phyloP scores from a whole-genome alignment of 345 rosid species.

The Raphanus sativus region DNA sequence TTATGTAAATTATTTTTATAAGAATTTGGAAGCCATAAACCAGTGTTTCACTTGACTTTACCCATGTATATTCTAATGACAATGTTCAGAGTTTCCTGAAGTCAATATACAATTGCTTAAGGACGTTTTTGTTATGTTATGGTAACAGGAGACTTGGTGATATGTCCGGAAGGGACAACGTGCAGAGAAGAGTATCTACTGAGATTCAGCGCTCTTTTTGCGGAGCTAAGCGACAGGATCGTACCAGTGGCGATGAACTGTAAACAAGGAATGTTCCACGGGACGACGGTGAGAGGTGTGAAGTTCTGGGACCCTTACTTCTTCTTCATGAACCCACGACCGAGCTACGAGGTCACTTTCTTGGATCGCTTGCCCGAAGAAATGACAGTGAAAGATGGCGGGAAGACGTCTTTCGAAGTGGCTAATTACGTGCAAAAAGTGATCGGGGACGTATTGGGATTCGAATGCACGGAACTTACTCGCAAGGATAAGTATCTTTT shows the following conservation, averaged over 20 bases:
- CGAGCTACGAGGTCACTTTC: slow-evolving; percentile 69
- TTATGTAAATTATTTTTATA: not conserved
- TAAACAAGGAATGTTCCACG: slow-evolving; percentile 80
- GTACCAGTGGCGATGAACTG: slow-evolving; percentile 92
- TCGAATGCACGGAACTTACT: slow-evolving; percentile 71
- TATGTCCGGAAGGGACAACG: slow-evolving; percentile 96
- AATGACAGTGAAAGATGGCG: slow-evolving; percentile 75
- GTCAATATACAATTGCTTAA: not conserved
- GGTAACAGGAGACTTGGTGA: slow-evolving; percentile 75
- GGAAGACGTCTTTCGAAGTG: slow-evolving; percentile 81
- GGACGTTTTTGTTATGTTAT: not conserved
- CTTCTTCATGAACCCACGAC: slow-evolving; percentile 95
- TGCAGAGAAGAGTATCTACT: slow-evolving; percentile 80
- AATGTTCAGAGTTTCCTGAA: not conserved
- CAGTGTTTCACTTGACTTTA: not conserved
- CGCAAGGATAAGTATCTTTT: slow-evolving; percentile 82
- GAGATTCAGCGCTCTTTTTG: slow-evolving; percentile 88
- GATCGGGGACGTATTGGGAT: slow-evolving; percentile 63
- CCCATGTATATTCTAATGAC: too few relatives aligned
- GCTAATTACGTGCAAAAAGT: slow-evolving; percentile 89
- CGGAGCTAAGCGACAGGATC: slow-evolving; percentile 89
- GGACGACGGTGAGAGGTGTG: slow-evolving; percentile 87
- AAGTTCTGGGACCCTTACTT: slow-evolving; percentile 93
- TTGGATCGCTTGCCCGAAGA: slow-evolving; percentile 79
- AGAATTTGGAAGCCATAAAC: not conserved